Base-by-base conservation (phyloP, 306 rosid genomes). In the Dalbergia oliveri region DNA sequence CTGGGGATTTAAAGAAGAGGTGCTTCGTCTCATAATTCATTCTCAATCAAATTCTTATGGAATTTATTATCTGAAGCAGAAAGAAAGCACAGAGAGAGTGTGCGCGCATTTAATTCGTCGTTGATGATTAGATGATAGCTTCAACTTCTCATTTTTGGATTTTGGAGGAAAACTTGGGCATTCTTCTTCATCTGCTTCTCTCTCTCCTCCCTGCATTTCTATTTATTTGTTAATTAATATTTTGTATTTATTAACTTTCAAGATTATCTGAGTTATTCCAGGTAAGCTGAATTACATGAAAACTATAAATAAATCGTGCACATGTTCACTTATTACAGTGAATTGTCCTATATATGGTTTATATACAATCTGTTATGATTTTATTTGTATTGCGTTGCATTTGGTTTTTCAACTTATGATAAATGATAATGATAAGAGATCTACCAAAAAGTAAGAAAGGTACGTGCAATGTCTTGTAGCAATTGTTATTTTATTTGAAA, bases 81-180 rank as follows among this genome's bases (percentile, higher is more conserved):
- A 6, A 44, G 59, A 26, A 26, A 26, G 31, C 31, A 26, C 63
- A 33, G 21, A 26, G 14, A 37, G 33, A 33, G 41, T 1, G 68
- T 4, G 61, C 3, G 68, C 5, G 87, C 59, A 83, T 75, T 86
- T 76, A 86, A 79, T 82, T 65, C 53, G 66, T 21, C 13, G 53
- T 18, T 50, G 69, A 56, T 43, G 44, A 49, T 45, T 45, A 23
- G 64, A 15, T 1, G 73, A 23, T 82, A 8, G 7, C 11, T 54
- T 82, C 79, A 75, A 60, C 56, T 86, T 79, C 60, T 26, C 62
- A 6, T 54, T 77, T 76, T 76, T 77, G 69, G 75, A 56, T 58
- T 82, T 76, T 83, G 87, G 89, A 86, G 87, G 85, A 80, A 83
- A 84, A 71, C 61, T 16, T 44, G 1, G 62, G n/a, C 4, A 4